Base-by-base conservation (phyloP, 768 basidiomycete species). In the Galerina sulciceps region DNA sequence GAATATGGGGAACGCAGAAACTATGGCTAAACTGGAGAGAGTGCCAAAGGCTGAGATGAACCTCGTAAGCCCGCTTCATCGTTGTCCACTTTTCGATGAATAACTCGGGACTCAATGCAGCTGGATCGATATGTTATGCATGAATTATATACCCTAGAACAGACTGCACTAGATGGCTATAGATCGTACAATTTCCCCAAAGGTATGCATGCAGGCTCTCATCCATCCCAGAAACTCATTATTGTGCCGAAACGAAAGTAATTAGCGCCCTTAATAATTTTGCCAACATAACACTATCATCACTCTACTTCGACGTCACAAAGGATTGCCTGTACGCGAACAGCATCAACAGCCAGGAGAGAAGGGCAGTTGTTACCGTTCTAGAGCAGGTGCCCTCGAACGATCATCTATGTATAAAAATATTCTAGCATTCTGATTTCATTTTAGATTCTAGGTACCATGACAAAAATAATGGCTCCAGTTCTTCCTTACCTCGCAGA, bases 281-380 rank as follows among this genome's bases (percentile, higher is more conserved):
- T 62, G 84, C 87, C 26, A 94, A 93, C 66, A 81, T 87, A 58
- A 92, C 90, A 0, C 80, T 98, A 18, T 98, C 96, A 0, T 89
- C 94, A 0, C 75, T 96, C 34, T 99, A 98, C 73, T 93, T 98
- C 61, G 94, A 96, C 67, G 87, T 92, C 48, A 91, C 87, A 35
- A 97, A 97, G 71, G 96, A 99, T 71, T 82, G 83, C 44, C 75
- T 99, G 10, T 98, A 99, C 67, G 91, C 93, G 35, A 81, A 91
- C 65, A 68, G 75, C 9, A 54, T 73, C 2, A 65, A 78, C 18
- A 82, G 83, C 58, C 64, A 71, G 2, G 79, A 85, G 41, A 86
- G 96, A 13, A 79, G 84, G 48, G 83, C 83, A 0, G 81, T 91
- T 13, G 71, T 94, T 6, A 85, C 88, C 4, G 89, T 91, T 1